Conservation (phyloP, 768 basidiomycete species). For the Boletus rubroflammeus region DNA sequence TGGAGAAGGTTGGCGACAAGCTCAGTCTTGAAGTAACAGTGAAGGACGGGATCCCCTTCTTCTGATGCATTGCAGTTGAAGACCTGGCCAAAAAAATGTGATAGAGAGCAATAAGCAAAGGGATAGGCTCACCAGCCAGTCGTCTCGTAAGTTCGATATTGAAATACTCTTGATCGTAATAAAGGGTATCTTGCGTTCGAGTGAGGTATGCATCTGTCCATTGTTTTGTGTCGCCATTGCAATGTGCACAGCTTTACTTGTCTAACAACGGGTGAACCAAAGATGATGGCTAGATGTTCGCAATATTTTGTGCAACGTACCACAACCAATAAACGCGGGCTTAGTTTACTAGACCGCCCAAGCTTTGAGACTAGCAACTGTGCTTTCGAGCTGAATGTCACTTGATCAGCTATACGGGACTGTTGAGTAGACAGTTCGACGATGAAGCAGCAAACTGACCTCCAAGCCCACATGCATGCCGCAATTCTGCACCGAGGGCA, state of each 20-base stretch:
- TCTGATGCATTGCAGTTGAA: slow-evolving; percentile 78
- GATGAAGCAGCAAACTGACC: slow-evolving; percentile 43
- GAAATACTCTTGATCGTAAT: slow-evolving; percentile 83
- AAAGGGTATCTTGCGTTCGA: slow-evolving; percentile 89
- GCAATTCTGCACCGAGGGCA: slow-evolving; percentile 72
- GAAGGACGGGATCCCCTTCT: slow-evolving; percentile 92
- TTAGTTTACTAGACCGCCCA: slow-evolving; percentile 84
- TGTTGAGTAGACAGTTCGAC: not conserved
- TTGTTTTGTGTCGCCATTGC: slow-evolving; percentile 59
- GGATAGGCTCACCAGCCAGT: slow-evolving; percentile 74
- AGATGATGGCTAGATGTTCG: not conserved
- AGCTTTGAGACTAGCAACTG: slow-evolving; percentile 84
- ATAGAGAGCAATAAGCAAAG: not conserved
- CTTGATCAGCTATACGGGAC: slow-evolving; percentile 57
- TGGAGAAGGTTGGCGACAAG: slow-evolving; percentile 78
- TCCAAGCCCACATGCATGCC: slow-evolving; percentile 66
- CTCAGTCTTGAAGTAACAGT: slow-evolving; percentile 95
- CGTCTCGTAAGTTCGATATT: slow-evolving; percentile 87
- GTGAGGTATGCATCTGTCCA: slow-evolving; percentile 50
- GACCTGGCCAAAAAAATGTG: slow-evolving; percentile 44
- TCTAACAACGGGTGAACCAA: slow-evolving; percentile 13
- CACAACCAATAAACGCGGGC: slow-evolving; percentile 85
- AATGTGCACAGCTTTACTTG: slow-evolving; percentile 77
- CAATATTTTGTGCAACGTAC: slow-evolving; percentile 49
- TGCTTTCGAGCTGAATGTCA: slow-evolving; percentile 77